Evolutionary conservation across 306 rosid genomes (phyloP), one percentile per base, ranked within the genome.

Genomic region (Rubus parviflorus): DNA sequence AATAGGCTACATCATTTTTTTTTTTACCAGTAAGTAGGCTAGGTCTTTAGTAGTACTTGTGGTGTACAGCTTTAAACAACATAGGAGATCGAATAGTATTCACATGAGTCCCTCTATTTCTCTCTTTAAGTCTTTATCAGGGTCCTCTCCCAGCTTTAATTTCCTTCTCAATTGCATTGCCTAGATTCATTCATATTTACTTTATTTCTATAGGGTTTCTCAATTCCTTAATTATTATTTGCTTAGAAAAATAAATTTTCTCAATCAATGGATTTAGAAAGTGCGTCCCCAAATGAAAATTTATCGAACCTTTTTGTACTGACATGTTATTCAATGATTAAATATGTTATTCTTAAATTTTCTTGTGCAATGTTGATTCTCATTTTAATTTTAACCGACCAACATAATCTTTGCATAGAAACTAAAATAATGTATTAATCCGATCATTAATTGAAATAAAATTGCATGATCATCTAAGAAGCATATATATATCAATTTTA

Each of bases 21-120:
- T 30, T 30, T 30, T 30, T 30, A 30, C 35, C 35, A 30, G 35
- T 30, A 30, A 30, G 35, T 30, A 30, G 35, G 35, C 35, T 30
- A 30, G 35, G 35, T 30, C 35, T 30, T 30, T 72, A 67, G 54
- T 68, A 83, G 73, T 73, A 81, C 80, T 68, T 53, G 54, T 81
- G 66, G 73, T 73, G 76, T 54, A 77, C 83, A 77, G 77, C 89
- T 89, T 85, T 84, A 41, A 81, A 80, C 67, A 23, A 80, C 75
- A 73, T 72, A 72, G 73, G 60, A 81, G 91, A n/a, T n/a, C n/a
- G n/a, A 88, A 87, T 87, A 84, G 86, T 76, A 86, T 87, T 89
- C 90, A 88, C 86, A 82, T 83, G 88, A 81, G 73, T 52, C 81
- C 67, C 87, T 86, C 79, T 66, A 42, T 75, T 10, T 52, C 35